Evolutionary conservation across 2,329 filamentous ascomycete genomes (phyloP).

Genomic region (Shiraia sp.): DNA sequence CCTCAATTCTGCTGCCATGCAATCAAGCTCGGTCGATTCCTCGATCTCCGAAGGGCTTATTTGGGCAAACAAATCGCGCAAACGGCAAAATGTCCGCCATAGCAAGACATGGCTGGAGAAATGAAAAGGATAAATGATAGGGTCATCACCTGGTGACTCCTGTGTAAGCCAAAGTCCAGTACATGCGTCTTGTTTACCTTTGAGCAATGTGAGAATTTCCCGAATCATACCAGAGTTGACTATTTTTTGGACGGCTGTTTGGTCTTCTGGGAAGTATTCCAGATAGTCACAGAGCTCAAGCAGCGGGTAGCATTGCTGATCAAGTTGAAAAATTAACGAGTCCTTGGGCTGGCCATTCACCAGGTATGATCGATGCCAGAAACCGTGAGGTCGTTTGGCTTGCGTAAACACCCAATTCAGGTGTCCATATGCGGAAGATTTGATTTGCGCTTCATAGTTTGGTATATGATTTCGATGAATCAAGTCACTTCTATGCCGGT

Average conservation of each 20-base stretch:
- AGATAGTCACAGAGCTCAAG: constrained; percentile 13
- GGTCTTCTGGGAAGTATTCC: constrained; percentile 7
- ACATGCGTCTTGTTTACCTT: constrained; percentile 3
- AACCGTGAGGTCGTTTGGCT: constrained; percentile 11
- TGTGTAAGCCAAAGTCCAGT: constrained; percentile 11
- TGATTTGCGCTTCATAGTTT: constrained; percentile 5
- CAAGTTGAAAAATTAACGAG: constrained; percentile 10
- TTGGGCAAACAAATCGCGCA: constrained; percentile 1
- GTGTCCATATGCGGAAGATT: constrained; percentile 3
- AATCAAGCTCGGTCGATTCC: not conserved
- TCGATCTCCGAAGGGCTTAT: not conserved
- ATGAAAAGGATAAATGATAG: constrained; percentile 11
- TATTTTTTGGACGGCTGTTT: no score
- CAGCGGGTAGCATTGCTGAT: constrained; percentile 14
- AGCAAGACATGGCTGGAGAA: constrained; percentile 13
- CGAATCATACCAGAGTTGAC: no score
- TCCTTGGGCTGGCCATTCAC: constrained; percentile 12
- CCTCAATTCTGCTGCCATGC: constrained; percentile 1
- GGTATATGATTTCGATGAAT: not conserved
- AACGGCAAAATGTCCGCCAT: constrained; percentile 9
- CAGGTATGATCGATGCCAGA: constrained; percentile 17
- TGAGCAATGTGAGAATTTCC: constrained; percentile 4
- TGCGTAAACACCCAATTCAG: constrained; percentile 9
- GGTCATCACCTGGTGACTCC: constrained; percentile 14
- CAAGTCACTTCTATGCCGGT: constrained; percentile 1